Conservation (phyloP, 2,329 filamentous ascomycete genomes). For the Colletotrichum trifolii region DNA sequence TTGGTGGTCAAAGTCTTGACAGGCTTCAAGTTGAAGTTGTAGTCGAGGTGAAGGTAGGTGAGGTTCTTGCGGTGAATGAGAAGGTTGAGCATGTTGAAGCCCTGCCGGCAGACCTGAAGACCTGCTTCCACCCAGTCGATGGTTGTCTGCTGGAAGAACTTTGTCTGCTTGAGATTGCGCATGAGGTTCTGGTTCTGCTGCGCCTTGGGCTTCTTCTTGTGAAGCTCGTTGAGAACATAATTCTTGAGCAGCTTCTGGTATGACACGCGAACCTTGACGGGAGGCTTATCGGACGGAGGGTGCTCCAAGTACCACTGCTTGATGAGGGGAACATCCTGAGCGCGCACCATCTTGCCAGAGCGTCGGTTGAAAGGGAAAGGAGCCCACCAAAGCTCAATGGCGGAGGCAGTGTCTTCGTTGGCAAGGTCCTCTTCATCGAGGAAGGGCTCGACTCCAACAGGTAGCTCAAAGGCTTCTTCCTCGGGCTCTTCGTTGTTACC, state of each 20-base stretch:
- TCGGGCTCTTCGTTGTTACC: slow-evolving; percentile 80
- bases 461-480: slow-evolving; percentile 87
- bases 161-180: slow-evolving; percentile 90
- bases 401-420: slow-evolving; percentile 88
- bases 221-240: slow-evolving; percentile 94
- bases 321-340: slow-evolving; percentile 94
- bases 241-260: slow-evolving; percentile 98
- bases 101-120: slow-evolving; percentile 96
- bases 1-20: slow-evolving; percentile 99
- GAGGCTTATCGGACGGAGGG: slow-evolving; percentile 83
- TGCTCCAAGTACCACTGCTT: slow-evolving; percentile 99
- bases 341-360: slow-evolving; percentile 94
- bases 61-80: slow-evolving; percentile 98
- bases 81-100: slow-evolving; percentile 99
- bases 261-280: slow-evolving; percentile 96
- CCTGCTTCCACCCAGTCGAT: slow-evolving; percentile 99
- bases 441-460: slow-evolving; percentile 85
- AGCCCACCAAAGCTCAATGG: slow-evolving; percentile 97
- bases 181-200: slow-evolving; percentile 94
- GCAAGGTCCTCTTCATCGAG: slow-evolving; percentile 89
- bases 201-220: slow-evolving; percentile 95
- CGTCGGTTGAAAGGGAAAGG: slow-evolving; percentile 95
- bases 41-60: slow-evolving; percentile 97
- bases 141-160: slow-evolving; percentile 99
- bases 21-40: slow-evolving; percentile 99